Percentiles rank a stretch among this genome's conserved stretches.
These are phyloP conservation scores for Clonostachys solani DNA, from an alignment of 2,329 filamentous ascomycete genomes.

Conservation along the genomic window DNA sequence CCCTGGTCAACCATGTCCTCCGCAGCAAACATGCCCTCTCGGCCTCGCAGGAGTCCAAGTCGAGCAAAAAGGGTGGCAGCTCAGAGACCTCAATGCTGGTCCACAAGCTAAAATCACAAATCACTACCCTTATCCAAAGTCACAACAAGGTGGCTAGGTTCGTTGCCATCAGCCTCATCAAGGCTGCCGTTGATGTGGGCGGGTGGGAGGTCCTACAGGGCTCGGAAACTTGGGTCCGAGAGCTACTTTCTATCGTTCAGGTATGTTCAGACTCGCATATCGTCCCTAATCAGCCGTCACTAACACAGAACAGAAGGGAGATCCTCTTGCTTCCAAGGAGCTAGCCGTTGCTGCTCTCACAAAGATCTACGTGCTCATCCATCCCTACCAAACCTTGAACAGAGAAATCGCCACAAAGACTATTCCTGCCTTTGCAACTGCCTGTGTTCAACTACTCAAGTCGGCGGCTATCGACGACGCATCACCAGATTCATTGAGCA, in stretches of 20 bases:
- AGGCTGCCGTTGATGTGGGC: conserved; percentile 76
- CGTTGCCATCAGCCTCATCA: conserved; percentile 72
- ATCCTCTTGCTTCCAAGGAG: conserved; percentile 71
- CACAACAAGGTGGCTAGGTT: conserved; percentile 72
- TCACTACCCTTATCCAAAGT: conserved; percentile 75
- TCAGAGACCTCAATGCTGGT: conserved; percentile 67
- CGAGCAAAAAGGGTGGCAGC: conserved; percentile 45
- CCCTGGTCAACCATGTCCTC: conserved; percentile 58
- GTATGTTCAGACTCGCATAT: conserved; percentile 31
- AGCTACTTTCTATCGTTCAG: conserved; percentile 70
- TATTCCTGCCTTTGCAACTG: conserved; percentile 67
- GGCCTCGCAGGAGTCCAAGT: conserved; percentile 52
- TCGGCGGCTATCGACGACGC: conserved; percentile 22
- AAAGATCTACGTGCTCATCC: conserved; percentile 78
- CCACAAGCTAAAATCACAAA: conserved; percentile 76
- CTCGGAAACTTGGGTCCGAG: conserved; percentile 70
- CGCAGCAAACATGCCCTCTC: conserved; percentile 60
- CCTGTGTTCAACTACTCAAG: conserved; percentile 65
- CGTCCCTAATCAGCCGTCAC: conserved; percentile 10
- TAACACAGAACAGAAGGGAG: conserved; percentile 60
- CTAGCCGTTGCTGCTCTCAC: conserved; percentile 73
- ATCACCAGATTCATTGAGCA: conserved; percentile 29
- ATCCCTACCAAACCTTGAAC: conserved; percentile 76
- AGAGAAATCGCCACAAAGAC: conserved; percentile 86
- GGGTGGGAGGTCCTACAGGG: conserved; percentile 78